Evolutionary conservation across 306 rosid genomes (phyloP).

Genomic region (Phaseolus lunatus): DNA sequence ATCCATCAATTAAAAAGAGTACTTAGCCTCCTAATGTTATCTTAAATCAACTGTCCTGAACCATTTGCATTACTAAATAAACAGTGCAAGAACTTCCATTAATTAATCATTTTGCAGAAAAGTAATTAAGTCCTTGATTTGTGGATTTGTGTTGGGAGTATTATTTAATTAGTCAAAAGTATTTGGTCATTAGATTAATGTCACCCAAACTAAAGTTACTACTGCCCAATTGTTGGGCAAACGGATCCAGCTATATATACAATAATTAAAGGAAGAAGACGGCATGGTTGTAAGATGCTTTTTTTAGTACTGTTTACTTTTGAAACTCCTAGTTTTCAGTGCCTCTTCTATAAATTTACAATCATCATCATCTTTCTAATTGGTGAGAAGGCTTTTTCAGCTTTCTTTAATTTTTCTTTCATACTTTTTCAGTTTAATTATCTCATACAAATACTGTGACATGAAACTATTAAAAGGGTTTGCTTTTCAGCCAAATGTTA

Average conservation of each 20-base stretch:
- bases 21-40: no score
- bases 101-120: background rate
- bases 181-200: background rate
- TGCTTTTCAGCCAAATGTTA: background rate
- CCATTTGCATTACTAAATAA: no score
- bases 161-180: background rate
- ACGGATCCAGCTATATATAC: background rate
- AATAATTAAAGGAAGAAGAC: constrained; percentile 23
- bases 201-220: background rate
- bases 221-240: background rate
- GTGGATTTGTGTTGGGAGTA: background rate
- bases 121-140: background rate
- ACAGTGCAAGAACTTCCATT: background rate
- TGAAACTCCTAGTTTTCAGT: constrained; percentile 34
- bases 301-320: constrained; percentile 18
- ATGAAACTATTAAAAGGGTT: background rate
- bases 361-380: constrained; percentile 36
- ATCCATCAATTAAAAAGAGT: no score
- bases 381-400: constrained; percentile 26
- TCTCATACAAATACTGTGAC: background rate
- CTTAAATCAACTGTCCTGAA: no score
- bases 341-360: constrained; percentile 41
- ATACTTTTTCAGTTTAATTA: background rate
- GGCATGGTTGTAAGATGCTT: constrained; percentile 36
- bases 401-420: background rate